Evolutionary conservation across 768 basidiomycete species (phyloP).

Genomic region (Dacryopinax spathularia): DNA sequence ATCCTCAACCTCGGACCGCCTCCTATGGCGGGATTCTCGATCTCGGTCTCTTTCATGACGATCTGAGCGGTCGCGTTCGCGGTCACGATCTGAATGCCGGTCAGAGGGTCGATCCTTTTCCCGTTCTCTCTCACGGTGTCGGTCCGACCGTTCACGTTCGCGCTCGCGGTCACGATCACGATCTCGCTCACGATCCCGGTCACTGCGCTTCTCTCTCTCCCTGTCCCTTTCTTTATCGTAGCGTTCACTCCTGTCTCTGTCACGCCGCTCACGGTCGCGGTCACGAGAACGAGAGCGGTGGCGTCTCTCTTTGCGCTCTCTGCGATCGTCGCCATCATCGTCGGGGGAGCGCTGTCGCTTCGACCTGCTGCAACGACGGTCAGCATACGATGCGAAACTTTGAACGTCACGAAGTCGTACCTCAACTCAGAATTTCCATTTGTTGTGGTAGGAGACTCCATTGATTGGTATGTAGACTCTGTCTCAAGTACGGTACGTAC

Average conservation of each 20-base stretch:
- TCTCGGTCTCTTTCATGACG: slow-evolving; percentile 32
- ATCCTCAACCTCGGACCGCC: slow-evolving; percentile 49
- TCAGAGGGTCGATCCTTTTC: slow-evolving; percentile 28
- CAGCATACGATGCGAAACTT: not conserved
- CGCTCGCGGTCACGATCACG: slow-evolving; percentile 33
- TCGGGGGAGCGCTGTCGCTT: slow-evolving; percentile 11
- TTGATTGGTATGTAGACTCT: not conserved
- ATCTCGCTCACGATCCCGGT: slow-evolving; percentile 29
- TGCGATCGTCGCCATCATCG: slow-evolving; percentile 29
- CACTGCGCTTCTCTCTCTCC: slow-evolving; percentile 35
- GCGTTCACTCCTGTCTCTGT: slow-evolving; percentile 28
- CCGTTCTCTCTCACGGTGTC: slow-evolving; percentile 14
- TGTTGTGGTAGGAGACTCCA: not conserved
- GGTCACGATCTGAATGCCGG: slow-evolving; percentile 31
- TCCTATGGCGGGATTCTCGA: slow-evolving; percentile 42
- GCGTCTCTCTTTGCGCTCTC: slow-evolving; percentile 17
- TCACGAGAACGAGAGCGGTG: slow-evolving; percentile 1
- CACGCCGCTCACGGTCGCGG: slow-evolving; percentile 18
- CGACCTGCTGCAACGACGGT: not conserved
- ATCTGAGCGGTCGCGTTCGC: slow-evolving; percentile 22
- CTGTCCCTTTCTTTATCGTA: slow-evolving; percentile 30
- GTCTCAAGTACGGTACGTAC: too few relatives aligned
- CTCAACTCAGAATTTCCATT: not conserved
- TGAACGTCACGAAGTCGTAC: not conserved
- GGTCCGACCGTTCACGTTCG: slow-evolving; percentile 11